phyloP scores from a whole-genome alignment of 805 yeast genomes.

The Komagataella phaffii region DNA sequence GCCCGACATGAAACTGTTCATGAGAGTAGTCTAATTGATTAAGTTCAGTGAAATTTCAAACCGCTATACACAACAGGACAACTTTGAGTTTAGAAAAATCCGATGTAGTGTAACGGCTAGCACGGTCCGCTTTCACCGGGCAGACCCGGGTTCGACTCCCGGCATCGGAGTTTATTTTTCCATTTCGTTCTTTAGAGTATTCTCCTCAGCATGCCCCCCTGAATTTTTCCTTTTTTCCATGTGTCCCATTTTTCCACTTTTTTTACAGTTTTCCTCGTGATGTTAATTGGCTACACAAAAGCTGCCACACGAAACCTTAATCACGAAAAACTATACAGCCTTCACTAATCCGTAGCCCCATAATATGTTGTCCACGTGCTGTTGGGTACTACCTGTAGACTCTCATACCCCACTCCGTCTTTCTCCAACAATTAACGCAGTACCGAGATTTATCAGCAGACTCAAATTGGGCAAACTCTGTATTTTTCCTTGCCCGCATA shows the following conservation, averaged over 20 bases:
- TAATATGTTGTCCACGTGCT: background rate
- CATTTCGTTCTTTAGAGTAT: too few relatives aligned
- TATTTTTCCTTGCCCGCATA: background rate
- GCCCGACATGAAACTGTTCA: too few relatives aligned
- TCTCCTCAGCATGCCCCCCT: too few relatives aligned
- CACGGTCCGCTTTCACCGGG: slow-evolving; percentile 84
- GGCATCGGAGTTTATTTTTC: slow-evolving; percentile 43
- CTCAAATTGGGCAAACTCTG: background rate
- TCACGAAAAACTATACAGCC: background rate
- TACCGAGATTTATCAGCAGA: background rate
- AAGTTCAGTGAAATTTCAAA: too few relatives aligned
- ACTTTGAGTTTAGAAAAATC: slow-evolving; percentile 14
- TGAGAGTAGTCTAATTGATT: too few relatives aligned
- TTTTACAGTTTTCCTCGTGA: too few relatives aligned
- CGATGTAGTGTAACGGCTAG: slow-evolving; percentile 79
- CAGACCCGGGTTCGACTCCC: slow-evolving; percentile 83
- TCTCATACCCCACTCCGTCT: background rate
- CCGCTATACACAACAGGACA: background rate
- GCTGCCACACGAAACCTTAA: too few relatives aligned
- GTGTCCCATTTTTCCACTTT: background rate
- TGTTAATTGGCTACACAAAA: too few relatives aligned
- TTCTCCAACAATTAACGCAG: background rate
- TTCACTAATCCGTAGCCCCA: background rate
- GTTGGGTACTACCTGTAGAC: background rate
- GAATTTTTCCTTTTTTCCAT: background rate